phyloP scores from a whole-genome alignment of 1,284 basidiomycete genomes.

The Sutorius eximius region DNA sequence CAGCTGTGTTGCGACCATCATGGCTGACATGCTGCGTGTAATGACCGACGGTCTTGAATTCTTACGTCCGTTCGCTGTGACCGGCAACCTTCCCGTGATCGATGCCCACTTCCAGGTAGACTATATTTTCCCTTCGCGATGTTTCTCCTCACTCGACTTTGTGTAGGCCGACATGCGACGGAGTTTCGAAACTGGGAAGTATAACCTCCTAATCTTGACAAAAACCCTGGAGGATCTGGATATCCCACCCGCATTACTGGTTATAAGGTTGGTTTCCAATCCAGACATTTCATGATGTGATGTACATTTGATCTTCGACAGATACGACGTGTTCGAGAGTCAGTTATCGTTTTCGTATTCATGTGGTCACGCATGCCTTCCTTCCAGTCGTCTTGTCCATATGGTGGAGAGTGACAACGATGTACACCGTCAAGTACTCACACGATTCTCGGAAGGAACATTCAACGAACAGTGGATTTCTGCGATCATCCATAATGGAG shows the following conservation, averaged over 20 bases:
- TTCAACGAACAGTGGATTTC: slow-evolving; percentile 46
- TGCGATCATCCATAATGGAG: slow-evolving; percentile 38
- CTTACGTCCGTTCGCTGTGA: slow-evolving; percentile 41
- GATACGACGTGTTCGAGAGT: slow-evolving; percentile 63
- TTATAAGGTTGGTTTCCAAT: slow-evolving; percentile 52
- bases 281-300: background rate
- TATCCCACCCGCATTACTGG: slow-evolving; percentile 50
- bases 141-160: slow-evolving; percentile 10
- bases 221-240: slow-evolving; percentile 59
- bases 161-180: slow-evolving; percentile 36
- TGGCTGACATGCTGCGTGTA: slow-evolving; percentile 48
- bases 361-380: slow-evolving; percentile 45
- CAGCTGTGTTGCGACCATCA: slow-evolving; percentile 43
- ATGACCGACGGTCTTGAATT: slow-evolving; percentile 44
- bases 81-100: slow-evolving; percentile 26
- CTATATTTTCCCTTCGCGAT: background rate
- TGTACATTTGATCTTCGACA: slow-evolving; percentile 28
- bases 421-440: slow-evolving; percentile 51
- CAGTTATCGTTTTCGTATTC: slow-evolving; percentile 57
- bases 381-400: slow-evolving; percentile 56
- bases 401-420: slow-evolving; percentile 62
- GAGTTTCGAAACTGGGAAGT: slow-evolving; percentile 51
- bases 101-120: slow-evolving; percentile 34
- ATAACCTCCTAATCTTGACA: slow-evolving; percentile 62
- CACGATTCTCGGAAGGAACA: slow-evolving; percentile 32